A percentile compares a stretch with the other conserved stretches of the same genome.
phyloP scores from a whole-genome alignment of 1,139 yeast species.

The Casaregolazyma suthepensis region DNA sequence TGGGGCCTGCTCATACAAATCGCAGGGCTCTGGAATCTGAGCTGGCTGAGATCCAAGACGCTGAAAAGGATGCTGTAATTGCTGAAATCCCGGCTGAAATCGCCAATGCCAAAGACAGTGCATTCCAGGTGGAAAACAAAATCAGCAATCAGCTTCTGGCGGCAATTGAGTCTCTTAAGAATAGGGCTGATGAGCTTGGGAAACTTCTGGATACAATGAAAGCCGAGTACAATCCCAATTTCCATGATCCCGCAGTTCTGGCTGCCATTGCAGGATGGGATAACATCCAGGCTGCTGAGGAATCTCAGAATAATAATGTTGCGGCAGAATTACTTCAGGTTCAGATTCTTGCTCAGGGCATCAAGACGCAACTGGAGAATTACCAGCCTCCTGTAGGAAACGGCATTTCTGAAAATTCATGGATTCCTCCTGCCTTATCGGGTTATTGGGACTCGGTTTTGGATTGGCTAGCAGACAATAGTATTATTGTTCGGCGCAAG shows the following conservation, averaged over 20 bases:
- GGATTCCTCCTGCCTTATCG: constrained; percentile 10
- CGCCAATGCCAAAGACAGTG: constrained; percentile 13
- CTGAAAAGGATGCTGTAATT: constrained; percentile 21
- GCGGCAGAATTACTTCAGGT: constrained; percentile 2
- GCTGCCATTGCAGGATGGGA: constrained; percentile 58
- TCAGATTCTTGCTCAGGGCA: background rate
- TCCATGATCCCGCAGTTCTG: constrained; percentile 84
- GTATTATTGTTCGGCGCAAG: constrained; percentile 19
- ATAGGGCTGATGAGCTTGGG: constrained; percentile 36
- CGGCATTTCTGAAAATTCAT: constrained; percentile 1
- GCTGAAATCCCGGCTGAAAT: constrained; percentile 15
- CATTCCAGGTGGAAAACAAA: constrained; percentile 2
- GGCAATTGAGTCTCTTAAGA: constrained; percentile 1
- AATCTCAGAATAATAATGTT: background rate
- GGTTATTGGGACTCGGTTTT: constrained; percentile 10
- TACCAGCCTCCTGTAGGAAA: constrained; percentile 7
- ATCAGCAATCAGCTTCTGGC: constrained; percentile 6
- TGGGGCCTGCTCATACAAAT: constrained; percentile 16
- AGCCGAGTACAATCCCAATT: constrained; percentile 73
- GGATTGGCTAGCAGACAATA: constrained; percentile 24
- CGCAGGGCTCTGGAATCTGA: constrained; percentile 24
- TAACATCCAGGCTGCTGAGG: constrained; percentile 20
- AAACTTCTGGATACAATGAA: constrained; percentile 39
- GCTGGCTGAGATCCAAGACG: constrained; percentile 22
- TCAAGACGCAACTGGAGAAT: constrained; percentile 7